Evolutionary conservation across 1,139 yeast species (phyloP), one percentile per base, ranked within the genome.

Genomic region (Debaryomyces singareniensis): DNA sequence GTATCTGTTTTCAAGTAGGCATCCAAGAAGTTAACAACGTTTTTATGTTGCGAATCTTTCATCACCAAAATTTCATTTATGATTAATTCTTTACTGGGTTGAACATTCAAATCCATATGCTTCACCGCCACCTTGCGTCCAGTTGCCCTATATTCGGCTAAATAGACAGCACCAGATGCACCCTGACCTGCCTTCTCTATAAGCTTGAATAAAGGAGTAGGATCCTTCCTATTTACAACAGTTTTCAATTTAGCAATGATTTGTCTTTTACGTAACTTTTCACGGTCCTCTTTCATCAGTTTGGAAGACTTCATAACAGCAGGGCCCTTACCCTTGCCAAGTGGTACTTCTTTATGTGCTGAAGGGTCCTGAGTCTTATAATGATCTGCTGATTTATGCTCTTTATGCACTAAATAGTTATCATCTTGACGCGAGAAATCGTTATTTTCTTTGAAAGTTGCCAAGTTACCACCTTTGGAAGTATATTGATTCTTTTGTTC

Each of bases 131-230:
- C 84, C 53, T 58, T 76, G 37, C 43, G 55, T 40, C 54, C 47
- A 28, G 51, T 51, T 10, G 53, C 50, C 36, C 78, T 58, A 23
- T 86, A 75, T 45, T 78, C 76, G 0, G 97, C 98, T 32, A 91
- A 71, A 49, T 85, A 93, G 14, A 93, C 99, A 2, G 91, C 83
- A 12, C 99, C 99, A 38, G 91, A 78, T 1, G 98, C 99, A 47
- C 99, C 99, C 61, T 93, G 98, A n/a, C 99, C 99, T 3, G 96
- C 95, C 51, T 87, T 87, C 55, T 85, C 93, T 44, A 91, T 71
- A 59, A 86, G 84, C 49, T 81, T 83, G 60, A 86, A 93, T 35
- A 78, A 70, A 20, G 87, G 82, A 5, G 84, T 69, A 11, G 99
- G 98, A 55, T 91, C 95, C 28, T 75, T 71, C 40, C 72, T 74